Evolutionary conservation across 1,284 basidiomycete species (phyloP).

Genomic region (Leccinum insigne): DNA sequence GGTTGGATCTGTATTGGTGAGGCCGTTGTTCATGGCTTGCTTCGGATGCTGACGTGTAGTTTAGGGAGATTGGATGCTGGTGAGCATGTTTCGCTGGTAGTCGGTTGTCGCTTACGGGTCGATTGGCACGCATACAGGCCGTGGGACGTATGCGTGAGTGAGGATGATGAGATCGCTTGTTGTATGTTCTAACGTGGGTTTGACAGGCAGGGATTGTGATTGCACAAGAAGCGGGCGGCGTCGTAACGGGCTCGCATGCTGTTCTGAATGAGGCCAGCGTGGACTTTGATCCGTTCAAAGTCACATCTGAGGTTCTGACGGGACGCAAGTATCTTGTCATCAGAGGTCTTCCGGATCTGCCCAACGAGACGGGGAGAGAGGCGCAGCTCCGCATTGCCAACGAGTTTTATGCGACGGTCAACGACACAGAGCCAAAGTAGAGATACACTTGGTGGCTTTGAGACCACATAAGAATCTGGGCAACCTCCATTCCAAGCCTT

Average conservation of each 20-base stretch:
- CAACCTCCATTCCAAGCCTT: too few relatives aligned
- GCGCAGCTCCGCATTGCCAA: conserved; percentile 80
- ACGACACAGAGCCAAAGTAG: conserved; percentile 61
- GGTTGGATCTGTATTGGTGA: conserved; percentile 82
- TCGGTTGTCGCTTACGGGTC: conserved; percentile 6
- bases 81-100: conserved; percentile 28
- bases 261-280: conserved; percentile 45
- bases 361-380: conserved; percentile 61
- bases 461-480: too few relatives aligned
- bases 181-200: not conserved
- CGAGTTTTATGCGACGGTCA: conserved; percentile 84
- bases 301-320: conserved; percentile 72
- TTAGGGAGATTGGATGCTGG: conserved; percentile 91
- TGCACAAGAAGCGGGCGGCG: conserved; percentile 85
- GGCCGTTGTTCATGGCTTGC: conserved; percentile 18
- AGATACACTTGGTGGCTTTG: not conserved
- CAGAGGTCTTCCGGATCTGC: conserved; percentile 60
- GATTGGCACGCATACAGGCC: conserved; percentile 36
- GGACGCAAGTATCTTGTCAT: conserved; percentile 90
- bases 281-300: conserved; percentile 43
- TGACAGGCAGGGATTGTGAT: conserved; percentile 86
- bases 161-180: not conserved
- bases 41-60: not conserved
- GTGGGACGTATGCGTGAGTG: conserved; percentile 85
- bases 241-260: conserved; percentile 69